phyloP scores from a whole-genome alignment of 2,329 filamentous ascomycete species.

The Lachnellula hyalina region DNA sequence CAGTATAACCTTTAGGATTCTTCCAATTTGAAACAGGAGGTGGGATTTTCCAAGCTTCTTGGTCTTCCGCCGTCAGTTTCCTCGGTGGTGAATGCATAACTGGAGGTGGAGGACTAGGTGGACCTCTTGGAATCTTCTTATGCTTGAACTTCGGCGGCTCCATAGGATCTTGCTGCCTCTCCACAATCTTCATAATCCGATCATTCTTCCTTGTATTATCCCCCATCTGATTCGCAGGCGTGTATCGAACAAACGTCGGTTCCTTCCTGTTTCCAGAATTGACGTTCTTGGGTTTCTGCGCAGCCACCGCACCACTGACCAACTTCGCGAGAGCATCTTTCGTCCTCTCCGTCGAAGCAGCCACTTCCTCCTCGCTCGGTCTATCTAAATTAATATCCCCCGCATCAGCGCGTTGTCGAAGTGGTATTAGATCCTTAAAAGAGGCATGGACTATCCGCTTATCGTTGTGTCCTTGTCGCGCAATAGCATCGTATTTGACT shows the following conservation, averaged over 20 bases:
- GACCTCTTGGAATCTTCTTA: constrained; percentile 93
- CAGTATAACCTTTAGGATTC: constrained; percentile 97
- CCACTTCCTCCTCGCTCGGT: constrained; percentile 79
- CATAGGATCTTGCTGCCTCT: constrained; percentile 89
- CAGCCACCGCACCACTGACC: constrained; percentile 78
- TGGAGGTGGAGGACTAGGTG: constrained; percentile 86
- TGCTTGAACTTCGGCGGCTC: constrained; percentile 98
- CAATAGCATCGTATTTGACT: constrained; percentile 94
- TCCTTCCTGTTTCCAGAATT: constrained; percentile 75
- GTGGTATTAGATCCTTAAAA: constrained; percentile 93
- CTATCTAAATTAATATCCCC: constrained; percentile 84
- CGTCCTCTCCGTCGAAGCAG: constrained; percentile 79
- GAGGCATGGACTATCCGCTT: constrained; percentile 85
- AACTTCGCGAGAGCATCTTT: constrained; percentile 78
- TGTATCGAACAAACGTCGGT: constrained; percentile 92
- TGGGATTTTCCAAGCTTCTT: constrained; percentile 90
- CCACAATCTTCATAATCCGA: constrained; percentile 97
- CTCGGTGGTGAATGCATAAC: constrained; percentile 92
- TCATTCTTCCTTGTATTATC: constrained; percentile 81
- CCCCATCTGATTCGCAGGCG: constrained; percentile 95
- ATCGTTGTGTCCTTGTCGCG: constrained; percentile 79
- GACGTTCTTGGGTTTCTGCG: constrained; percentile 94
- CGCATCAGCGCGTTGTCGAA: constrained; percentile 86
- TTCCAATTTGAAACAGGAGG: constrained; percentile 98
- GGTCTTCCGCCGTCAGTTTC: constrained; percentile 93